These are phyloP conservation scores for Lophium mytilinum DNA, from an alignment of 495 filamentous ascomycete species.

Conservation along the genomic window DNA sequence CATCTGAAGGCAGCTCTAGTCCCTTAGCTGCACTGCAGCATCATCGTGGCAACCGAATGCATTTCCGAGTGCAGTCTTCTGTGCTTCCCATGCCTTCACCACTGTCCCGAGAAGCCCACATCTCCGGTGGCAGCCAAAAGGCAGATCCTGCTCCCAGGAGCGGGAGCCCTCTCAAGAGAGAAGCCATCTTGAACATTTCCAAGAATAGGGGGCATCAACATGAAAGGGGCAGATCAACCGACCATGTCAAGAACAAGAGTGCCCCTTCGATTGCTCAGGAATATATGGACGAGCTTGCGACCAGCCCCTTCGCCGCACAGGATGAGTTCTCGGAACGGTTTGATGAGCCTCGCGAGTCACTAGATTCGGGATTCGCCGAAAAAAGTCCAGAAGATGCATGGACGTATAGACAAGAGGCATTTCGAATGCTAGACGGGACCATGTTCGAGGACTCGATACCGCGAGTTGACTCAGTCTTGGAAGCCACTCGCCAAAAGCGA, in stretches of 20 bases:
- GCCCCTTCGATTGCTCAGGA: slow-evolving; percentile 16
- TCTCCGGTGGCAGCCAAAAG: not conserved
- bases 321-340: not conserved
- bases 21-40: not conserved
- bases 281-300: slow-evolving; percentile 17
- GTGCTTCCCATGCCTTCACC: slow-evolving; percentile 4
- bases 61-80: slow-evolving; percentile 14
- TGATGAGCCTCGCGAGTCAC: not conserved
- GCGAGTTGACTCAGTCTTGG: not conserved
- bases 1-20: slow-evolving; percentile 12
- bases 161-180: slow-evolving; percentile 16
- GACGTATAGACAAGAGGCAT: slow-evolving; percentile 14
- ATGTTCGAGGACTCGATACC: slow-evolving; percentile 11
- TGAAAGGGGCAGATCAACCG: not conserved
- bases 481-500: not conserved
- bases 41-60: not conserved
- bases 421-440: slow-evolving; percentile 23
- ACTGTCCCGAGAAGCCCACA: not conserved
- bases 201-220: not conserved
- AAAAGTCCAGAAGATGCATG: not conserved
- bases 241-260: slow-evolving; percentile 14
- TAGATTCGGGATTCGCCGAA: slow-evolving; percentile 13
- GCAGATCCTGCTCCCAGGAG: not conserved
- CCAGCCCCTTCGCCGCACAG: slow-evolving; percentile 12
- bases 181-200: not conserved